A percentile compares a stretch with the other conserved stretches of the same genome.
These are phyloP conservation scores for Trichoderma erinaceum DNA, from an alignment of 495 filamentous ascomycete species.

Conservation along the genomic window DNA sequence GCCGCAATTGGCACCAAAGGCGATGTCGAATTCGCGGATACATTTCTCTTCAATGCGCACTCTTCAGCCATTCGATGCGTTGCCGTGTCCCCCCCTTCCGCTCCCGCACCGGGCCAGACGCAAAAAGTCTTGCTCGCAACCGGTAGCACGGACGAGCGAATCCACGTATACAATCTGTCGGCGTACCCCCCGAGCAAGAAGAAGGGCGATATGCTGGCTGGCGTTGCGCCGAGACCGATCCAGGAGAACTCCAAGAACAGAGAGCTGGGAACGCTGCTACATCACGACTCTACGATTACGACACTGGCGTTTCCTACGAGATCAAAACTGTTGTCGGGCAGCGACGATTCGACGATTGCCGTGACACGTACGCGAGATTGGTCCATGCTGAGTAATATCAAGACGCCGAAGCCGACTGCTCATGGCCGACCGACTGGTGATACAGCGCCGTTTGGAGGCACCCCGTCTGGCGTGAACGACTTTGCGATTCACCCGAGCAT, in stretches of 20 bases:
- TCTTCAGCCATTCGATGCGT: conserved; percentile 83
- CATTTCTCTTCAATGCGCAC: conserved; percentile 94
- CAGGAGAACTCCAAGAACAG: conserved; percentile 79
- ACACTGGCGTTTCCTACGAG: conserved; percentile 75
- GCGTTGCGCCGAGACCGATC: conserved; percentile 60
- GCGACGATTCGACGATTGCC: conserved; percentile 83
- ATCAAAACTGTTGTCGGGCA: conserved; percentile 75
- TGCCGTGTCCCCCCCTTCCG: conserved; percentile 73
- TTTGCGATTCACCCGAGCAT: conserved; percentile 93
- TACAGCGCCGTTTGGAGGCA: conserved; percentile 73
- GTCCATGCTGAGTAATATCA: conserved; percentile 82
- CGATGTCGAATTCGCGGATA: conserved; percentile 71
- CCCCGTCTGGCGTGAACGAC: conserved; percentile 87
- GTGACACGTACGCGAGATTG: conserved; percentile 84
- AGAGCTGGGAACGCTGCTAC: conserved; percentile 77
- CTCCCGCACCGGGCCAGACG: conserved; percentile 44
- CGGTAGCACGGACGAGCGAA: conserved; percentile 84
- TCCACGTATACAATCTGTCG: conserved; percentile 90
- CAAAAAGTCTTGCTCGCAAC: conserved; percentile 81
- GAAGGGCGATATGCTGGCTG: conserved; percentile 47
- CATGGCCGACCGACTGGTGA: conserved; percentile 82
- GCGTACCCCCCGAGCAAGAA: conserved; percentile 54
- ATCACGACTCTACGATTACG: conserved; percentile 77
- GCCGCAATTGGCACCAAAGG: conserved; percentile 52
- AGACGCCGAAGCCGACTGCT: conserved; percentile 78